Percentiles rank a stretch among this genome's conserved stretches.
phyloP scores from a whole-genome alignment of 2,329 filamentous ascomycete genomes.

The Arthroderma sp. region DNA sequence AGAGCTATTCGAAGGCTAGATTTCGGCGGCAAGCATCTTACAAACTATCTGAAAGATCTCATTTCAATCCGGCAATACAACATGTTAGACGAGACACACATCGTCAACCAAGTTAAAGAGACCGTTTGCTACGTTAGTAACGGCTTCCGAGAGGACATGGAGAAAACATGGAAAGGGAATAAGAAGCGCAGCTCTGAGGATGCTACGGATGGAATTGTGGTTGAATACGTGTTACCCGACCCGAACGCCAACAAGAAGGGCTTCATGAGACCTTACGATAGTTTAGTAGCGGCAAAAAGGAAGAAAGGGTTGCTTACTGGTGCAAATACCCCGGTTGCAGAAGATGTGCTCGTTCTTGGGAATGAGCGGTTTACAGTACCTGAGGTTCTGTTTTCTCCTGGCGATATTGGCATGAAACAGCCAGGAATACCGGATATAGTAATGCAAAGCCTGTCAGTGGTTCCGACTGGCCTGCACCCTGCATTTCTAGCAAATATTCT shows the following conservation, averaged over 20 bases:
- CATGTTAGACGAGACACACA: conserved; percentile 83
- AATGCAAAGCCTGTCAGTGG: conserved; percentile 57
- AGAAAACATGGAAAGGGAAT: conserved; percentile 70
- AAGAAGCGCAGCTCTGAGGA: conserved; percentile 25
- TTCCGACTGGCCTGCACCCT: conserved; percentile 76
- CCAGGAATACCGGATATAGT: conserved; percentile 73
- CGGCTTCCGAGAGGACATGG: conserved; percentile 65
- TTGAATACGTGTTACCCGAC: conserved; percentile 88
- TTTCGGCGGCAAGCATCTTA: conserved; percentile 82
- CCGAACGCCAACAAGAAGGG: conserved; percentile 52
- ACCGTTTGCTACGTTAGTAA: conserved; percentile 68
- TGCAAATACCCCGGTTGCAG: conserved; percentile 39
- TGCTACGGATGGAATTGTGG: conserved; percentile 43
- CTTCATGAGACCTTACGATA: conserved; percentile 63
- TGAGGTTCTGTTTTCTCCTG: conserved; percentile 76
- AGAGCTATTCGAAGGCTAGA: conserved; percentile 72
- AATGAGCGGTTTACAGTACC: conserved; percentile 89
- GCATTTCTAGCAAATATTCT: conserved; percentile 75
- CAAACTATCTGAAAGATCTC: conserved; percentile 80
- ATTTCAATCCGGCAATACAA: conserved; percentile 88
- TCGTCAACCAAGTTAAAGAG: conserved; percentile 95
- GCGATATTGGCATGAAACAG: conserved; percentile 72
- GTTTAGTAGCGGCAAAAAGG: conserved; percentile 43
- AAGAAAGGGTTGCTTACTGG: conserved; percentile 37
- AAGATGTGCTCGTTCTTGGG: conserved; percentile 73